phyloP scores from a whole-genome alignment of 2,329 filamentous ascomycete genomes.

The Cordyceps cicadae region DNA sequence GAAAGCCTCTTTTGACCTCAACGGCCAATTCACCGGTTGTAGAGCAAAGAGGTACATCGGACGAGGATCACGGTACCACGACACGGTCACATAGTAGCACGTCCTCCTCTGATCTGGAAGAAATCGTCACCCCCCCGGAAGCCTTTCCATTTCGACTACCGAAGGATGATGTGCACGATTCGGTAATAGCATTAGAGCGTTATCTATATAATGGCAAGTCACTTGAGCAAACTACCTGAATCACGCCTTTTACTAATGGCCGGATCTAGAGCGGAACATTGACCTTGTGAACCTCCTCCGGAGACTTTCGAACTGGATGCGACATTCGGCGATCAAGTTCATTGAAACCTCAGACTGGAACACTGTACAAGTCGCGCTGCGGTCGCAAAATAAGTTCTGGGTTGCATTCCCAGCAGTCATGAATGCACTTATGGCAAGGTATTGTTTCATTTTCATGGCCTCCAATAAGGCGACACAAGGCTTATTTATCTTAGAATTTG shows the following conservation, averaged over 20 bases:
- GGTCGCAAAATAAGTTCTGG: constrained; percentile 6
- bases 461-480: not conserved
- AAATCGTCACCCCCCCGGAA: constrained; percentile 3
- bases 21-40: not conserved
- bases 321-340: constrained; percentile 33
- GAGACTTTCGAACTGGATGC: constrained; percentile 36
- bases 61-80: not conserved
- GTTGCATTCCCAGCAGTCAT: not conserved
- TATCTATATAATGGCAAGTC: constrained; percentile 28
- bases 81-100: not conserved
- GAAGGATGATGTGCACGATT: constrained; percentile 23
- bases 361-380: not conserved
- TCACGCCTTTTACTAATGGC: not conserved
- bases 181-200: constrained; percentile 28
- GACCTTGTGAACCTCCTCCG: not conserved
- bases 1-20: not conserved
- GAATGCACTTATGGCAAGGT: not conserved
- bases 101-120: constrained; percentile 2
- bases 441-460: not conserved
- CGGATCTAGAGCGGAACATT: not conserved
- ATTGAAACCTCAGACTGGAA: constrained; percentile 30
- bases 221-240: not conserved
- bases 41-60: not conserved
- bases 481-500: not conserved
- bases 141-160: constrained; percentile 38